These are phyloP conservation scores for Rhodomyrtus tomentosa DNA, from an alignment of 345 rosid genomes.

Conservation along the genomic window DNA sequence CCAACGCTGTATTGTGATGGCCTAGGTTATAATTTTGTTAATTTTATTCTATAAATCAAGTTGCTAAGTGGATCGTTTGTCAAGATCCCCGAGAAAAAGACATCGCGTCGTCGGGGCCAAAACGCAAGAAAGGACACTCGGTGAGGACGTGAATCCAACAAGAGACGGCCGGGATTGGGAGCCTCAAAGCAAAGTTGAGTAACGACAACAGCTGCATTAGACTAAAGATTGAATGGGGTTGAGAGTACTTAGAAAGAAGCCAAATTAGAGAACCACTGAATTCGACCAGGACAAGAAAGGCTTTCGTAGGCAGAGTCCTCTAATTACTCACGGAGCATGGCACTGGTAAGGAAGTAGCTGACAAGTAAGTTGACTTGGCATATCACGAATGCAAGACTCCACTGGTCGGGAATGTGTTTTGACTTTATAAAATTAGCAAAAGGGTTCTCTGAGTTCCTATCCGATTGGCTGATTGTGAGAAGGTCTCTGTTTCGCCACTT, in stretches of 20 bases:
- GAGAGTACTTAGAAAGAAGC: too few species aligned
- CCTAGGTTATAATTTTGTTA: neutral
- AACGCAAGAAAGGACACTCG: neutral
- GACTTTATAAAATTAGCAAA: neutral
- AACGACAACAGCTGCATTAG: neutral
- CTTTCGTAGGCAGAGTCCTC: neutral
- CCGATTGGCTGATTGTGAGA: neutral
- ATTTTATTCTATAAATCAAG: too few species aligned
- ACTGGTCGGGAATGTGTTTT: neutral
- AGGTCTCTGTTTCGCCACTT: neutral
- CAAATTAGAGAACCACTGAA: neutral
- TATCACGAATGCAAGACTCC: neutral
- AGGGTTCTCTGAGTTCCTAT: neutral
- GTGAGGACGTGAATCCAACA: neutral
- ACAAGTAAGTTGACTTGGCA: neutral
- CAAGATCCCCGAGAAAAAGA: neutral
- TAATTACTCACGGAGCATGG: neutral
- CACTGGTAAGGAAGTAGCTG: neutral
- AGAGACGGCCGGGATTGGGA: neutral
- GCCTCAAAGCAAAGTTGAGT: neutral
- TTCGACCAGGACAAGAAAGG: neutral
- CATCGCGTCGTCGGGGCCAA: neutral
- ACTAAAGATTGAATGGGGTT: too few species aligned
- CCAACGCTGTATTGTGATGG: neutral
- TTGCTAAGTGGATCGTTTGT: neutral